Evolutionary conservation across 371 early-diverging fungal genomes (phyloP), one percentile per base, ranked within the genome.

Genomic region (Fennellomyces sp.): DNA sequence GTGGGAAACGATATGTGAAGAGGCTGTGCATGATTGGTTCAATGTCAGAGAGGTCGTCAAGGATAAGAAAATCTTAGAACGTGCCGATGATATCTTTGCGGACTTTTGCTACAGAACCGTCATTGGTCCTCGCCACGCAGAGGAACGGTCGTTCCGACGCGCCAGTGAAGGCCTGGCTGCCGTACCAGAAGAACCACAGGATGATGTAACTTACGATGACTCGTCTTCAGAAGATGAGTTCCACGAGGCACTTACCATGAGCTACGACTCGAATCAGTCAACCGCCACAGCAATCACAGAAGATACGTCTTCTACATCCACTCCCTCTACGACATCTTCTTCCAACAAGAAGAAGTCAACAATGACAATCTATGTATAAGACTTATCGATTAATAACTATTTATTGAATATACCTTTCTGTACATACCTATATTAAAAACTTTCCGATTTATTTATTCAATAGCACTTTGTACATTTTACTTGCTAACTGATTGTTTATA

Each of bases 1-100:
- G 25, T 75, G 73, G 66, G 60, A 75, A 27, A 75, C 74, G 3
- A 61, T 81, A 0, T 58, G 70, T 8, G 81, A 81, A 36, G 73
- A 75, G 29, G 59, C 54, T 28, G 74, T 75, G 2, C 81, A 81
- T 41, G 74, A 81, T 47, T 81, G 75, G 78, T 81, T 81, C 52
- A 70, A 72, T 56, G 78, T 81, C 12, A 68, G 78, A 42, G 81
- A 81, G 49, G 74, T 78, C 0, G 78, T 81, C 30, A 75, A 73
- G 50, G 81, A 81, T 50, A 69, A 73, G 49, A 47, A 47, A 19
- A 65, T 70, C 2, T n/a, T 75, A 7, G 53, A 61, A 30, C 64
- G 69, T 26, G 76, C 72, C 21, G 78, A 81, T 63, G 38, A 56
- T 6, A 60, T 58, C 13, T 76, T 77, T 70, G 81, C 72, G 13